Evolutionary conservation across 176 grass and related monocot species (phyloP).

Genomic region (Oryza rufipogon): DNA sequence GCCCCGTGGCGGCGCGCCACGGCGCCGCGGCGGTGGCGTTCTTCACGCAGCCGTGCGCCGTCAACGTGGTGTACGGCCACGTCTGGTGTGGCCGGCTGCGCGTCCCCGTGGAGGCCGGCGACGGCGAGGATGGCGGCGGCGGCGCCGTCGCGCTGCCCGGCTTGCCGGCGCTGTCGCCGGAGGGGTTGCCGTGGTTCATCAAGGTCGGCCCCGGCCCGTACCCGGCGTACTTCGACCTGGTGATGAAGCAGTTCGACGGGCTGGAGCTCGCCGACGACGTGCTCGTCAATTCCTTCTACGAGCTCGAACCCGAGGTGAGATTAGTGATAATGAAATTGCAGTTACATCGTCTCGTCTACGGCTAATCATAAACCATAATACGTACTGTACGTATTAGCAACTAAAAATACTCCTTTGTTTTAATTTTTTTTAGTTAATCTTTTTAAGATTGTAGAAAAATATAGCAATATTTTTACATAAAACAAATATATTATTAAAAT

Average conservation of each 20-base stretch:
- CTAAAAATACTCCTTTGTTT: no score
- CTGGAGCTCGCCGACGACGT: constrained; percentile 61
- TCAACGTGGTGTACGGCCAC: constrained; percentile 58
- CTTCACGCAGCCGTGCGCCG: constrained; percentile 76
- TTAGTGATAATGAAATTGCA: no score
- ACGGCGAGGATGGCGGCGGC: neutral
- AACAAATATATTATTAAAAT: no score
- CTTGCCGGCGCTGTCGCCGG: constrained; percentile 41
- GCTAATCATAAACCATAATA: no score
- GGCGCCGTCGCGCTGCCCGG: constrained; percentile 25
- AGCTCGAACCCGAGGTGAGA: constrained; percentile 69
- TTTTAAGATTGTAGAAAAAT: no score
- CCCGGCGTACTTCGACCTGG: constrained; percentile 46
- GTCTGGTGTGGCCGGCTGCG: constrained; percentile 30
- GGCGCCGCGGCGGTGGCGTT: constrained; percentile 49
- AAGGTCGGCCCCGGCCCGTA: constrained; percentile 37
- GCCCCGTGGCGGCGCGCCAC: constrained; percentile 30
- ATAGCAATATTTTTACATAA: no score
- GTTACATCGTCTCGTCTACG: no score
- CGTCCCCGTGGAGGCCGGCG: constrained; percentile 37
- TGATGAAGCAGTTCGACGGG: constrained; percentile 60
- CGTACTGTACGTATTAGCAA: no score
- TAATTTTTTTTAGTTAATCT: no score
- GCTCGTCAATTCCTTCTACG: constrained; percentile 75
- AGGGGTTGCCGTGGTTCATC: constrained; percentile 58